Evolutionary conservation across 805 yeast species (phyloP), one percentile per base, ranked within the genome.

Genomic region (Candida quercuum): DNA sequence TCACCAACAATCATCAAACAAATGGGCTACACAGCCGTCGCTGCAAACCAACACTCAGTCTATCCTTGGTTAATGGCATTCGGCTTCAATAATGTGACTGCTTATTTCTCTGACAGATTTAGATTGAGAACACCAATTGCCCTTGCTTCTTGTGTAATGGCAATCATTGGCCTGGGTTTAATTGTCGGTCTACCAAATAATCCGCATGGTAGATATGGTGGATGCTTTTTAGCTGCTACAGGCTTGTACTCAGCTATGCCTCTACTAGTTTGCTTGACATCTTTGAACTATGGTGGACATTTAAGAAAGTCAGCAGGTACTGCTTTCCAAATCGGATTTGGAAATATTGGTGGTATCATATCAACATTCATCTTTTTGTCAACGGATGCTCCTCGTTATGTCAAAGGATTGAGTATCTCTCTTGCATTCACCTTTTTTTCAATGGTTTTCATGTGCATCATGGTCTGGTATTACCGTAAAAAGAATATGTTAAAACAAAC

Each of bases 61-160:
- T 88, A 86, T 47, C 94, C 95, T 16, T 87, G 94, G 89, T 67
- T 85, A 30, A 63, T 71, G 19, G 85, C 95, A 0, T 82, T 86
- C 52, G 87, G 81, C 5, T 63, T 72, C 23, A 73, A 80, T 31
- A 78, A 81, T 61, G 49, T 74, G 4, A 45, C 72, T 13, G 91
- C 95, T 0, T 63, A 67, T 41, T 45, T 69, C 39, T 81, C 93
- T 1, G 95, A 86, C 56, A 59, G 52, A 33, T 37, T 62, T 17
- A 64, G 71, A 42, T 51, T 55, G 32, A 68, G 87, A 60, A 55
- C 71, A 16, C 66, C 66, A 11, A 62, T 61, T 37, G 62, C 63
- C 17, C 48, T 61, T 14, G 57, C 55, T 8, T 59, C 64, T 13
- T 57, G 59, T 33, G 3, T 50, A 2, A 46, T 63, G 3, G 63